These are phyloP conservation scores for Silene uniflora DNA, from an alignment of 148 eudicot species.

Conservation along the genomic window DNA sequence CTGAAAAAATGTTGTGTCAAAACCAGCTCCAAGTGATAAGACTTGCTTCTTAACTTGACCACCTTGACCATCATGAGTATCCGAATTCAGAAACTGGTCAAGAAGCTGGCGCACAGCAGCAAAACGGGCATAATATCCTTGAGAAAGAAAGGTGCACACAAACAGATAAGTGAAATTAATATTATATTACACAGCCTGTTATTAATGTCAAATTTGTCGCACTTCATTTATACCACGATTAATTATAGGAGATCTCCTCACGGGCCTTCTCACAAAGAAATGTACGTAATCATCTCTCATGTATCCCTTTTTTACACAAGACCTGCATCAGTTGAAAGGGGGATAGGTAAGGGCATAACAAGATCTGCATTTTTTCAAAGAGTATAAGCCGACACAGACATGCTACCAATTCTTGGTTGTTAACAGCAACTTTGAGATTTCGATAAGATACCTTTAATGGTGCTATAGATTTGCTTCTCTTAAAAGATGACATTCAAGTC, in stretches of 20 bases:
- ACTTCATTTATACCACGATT: conserved; percentile 67
- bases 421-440: neutral
- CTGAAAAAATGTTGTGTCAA: conserved; percentile 96
- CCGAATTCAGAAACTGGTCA: conserved; percentile 67
- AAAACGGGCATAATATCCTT: conserved; percentile 4
- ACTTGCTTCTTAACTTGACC: conserved; percentile 68
- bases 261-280: conserved; percentile 86
- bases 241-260: conserved; percentile 95
- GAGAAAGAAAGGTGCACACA: neutral
- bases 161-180: neutral
- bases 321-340: conserved; percentile 40
- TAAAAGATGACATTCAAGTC: neutral
- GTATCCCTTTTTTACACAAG: conserved; percentile 95
- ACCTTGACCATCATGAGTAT: conserved; percentile 24
- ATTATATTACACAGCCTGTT: neutral
- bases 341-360: neutral
- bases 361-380: neutral
- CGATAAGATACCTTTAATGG: neutral
- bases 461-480: neutral
- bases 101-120: conserved; percentile 60
- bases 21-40: conserved; percentile 92
- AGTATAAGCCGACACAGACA: conserved; percentile 3
- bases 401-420: neutral
- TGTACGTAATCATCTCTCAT: conserved; percentile 88
- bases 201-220: conserved; percentile 4